Conservation (phyloP, 306 rosid species). For the Vachellia collinsii region DNA sequence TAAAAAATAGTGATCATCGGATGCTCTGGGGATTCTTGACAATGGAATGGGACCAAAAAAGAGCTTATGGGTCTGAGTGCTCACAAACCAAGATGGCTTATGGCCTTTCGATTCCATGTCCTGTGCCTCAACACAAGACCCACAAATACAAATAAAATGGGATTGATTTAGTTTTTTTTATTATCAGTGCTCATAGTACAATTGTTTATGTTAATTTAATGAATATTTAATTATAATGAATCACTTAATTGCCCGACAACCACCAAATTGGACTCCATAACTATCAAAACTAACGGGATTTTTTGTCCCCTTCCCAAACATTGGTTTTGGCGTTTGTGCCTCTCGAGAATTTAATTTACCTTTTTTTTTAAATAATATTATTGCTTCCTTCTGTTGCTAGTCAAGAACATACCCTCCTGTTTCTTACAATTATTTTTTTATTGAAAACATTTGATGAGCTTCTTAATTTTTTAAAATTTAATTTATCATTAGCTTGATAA, state of each 20-base stretch:
- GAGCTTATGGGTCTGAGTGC: conserved; percentile 10
- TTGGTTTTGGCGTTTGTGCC: not conserved
- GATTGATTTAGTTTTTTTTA: not conserved
- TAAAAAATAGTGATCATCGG: conserved; percentile 26
- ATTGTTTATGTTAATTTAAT: not conserved
- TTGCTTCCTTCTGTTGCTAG: not conserved
- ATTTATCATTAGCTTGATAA: not conserved
- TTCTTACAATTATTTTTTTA: not conserved
- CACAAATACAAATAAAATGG: not conserved
- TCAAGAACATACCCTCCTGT: not conserved
- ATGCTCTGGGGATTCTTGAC: conserved; percentile 35
- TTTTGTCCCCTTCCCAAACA: conserved; percentile 33
- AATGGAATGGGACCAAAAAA: conserved; percentile 5
- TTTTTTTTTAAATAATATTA: not conserved
- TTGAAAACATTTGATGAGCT: not conserved
- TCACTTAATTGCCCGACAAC: conserved; percentile 13
- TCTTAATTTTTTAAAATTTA: not conserved
- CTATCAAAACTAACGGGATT: conserved; percentile 30
- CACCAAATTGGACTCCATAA: conserved; percentile 20
- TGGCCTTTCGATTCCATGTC: not conserved
- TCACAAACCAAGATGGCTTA: not conserved
- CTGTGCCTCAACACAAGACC: not conserved
- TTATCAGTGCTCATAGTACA: not conserved
- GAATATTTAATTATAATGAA: not conserved
- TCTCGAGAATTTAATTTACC: not conserved